Percentiles rank a stretch among this genome's conserved stretches.
Evolutionary conservation across 148 eudicot species (phyloP).

Genomic region (Camellia sinensis): DNA sequence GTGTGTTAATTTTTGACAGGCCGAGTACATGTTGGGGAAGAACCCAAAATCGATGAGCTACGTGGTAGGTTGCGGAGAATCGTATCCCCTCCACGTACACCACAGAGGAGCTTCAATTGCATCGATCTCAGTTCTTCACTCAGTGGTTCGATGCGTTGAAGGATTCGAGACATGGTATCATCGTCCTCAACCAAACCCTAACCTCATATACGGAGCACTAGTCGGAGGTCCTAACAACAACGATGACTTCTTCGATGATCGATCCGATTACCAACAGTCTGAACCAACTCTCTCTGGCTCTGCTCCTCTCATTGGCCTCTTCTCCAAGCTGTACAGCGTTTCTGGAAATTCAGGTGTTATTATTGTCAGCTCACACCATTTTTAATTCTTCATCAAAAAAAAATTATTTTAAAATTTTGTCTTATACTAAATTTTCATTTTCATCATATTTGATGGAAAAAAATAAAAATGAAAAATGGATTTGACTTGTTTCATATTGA

Average conservation of each 20-base stretch:
- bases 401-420: too few species aligned
- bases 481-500: too few species aligned
- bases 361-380: not conserved
- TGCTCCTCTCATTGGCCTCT: slow-evolving; percentile 84
- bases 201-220: slow-evolving; percentile 61
- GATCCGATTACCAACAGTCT: slow-evolving; percentile 69
- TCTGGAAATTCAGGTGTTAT: slow-evolving; percentile 32
- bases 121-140: slow-evolving; percentile 35
- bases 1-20: slow-evolving; percentile 25
- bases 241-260: slow-evolving; percentile 56
- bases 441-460: too few species aligned
- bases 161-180: slow-evolving; percentile 82
- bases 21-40: slow-evolving; percentile 81
- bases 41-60: slow-evolving; percentile 86
- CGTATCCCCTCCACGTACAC: slow-evolving; percentile 72
- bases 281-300: slow-evolving; percentile 72
- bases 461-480: too few species aligned
- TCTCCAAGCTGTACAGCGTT: slow-evolving; percentile 49
- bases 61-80: slow-evolving; percentile 70
- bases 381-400: too few species aligned
- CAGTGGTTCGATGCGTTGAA: slow-evolving; percentile 56
- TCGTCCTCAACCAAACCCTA: slow-evolving; percentile 50
- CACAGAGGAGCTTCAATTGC: slow-evolving; percentile 83
- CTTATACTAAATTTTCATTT: too few species aligned
- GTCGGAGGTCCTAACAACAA: slow-evolving; percentile 71